Base-by-base conservation (phyloP, 2,329 filamentous ascomycete genomes). In the Fusarium equiseti region DNA sequence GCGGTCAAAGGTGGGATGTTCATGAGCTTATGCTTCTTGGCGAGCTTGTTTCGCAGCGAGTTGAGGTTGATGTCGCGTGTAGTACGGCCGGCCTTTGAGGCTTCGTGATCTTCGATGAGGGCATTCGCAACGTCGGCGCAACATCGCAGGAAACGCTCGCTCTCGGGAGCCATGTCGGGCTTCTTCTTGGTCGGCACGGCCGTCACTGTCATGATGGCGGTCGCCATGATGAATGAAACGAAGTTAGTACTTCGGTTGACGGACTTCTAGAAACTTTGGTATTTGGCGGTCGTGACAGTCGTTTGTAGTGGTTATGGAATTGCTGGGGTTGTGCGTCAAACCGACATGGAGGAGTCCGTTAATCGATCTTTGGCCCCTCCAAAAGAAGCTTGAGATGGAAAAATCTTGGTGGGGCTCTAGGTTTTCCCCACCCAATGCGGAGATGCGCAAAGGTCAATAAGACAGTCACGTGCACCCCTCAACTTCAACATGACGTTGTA, bases 91-190 rank as follows among this genome's bases (percentile, higher is more conserved):
- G 97, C 91, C 73, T 90, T 90, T 72, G 91, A 88, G 29, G 92
- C 87, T 81, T 98, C 95, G 79, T 97, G 94, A 77, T 98, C 95
- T 78, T 98, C 94, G 75, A 99, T 97, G 50, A 99, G 88, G 57
- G 91, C 92, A 78, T 93, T 97, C 55, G 95, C 95, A 77, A 99
- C 95, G 76, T 99, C 97, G 68, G 95, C 95, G 81, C 97, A 99
- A 75, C 94, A 96, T 80, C 94, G 90, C 81, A 98, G 89, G 80
- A 93, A 98, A 55, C 96, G 91, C 83, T 99, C 96, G 81, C 95
- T 97, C 82, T 99, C 96, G 27, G 96, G 93, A 4, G 94, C 88
- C 15, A 97, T 87, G 74, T 95, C 93, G 73, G 88, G 80, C 81
- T 93, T 96, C 75, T 90, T 92, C 78, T 88, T 83, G 43, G 91